Conservation (phyloP, 108 stramenopile species). For the Fragilariopsis cylindrus region DNA sequence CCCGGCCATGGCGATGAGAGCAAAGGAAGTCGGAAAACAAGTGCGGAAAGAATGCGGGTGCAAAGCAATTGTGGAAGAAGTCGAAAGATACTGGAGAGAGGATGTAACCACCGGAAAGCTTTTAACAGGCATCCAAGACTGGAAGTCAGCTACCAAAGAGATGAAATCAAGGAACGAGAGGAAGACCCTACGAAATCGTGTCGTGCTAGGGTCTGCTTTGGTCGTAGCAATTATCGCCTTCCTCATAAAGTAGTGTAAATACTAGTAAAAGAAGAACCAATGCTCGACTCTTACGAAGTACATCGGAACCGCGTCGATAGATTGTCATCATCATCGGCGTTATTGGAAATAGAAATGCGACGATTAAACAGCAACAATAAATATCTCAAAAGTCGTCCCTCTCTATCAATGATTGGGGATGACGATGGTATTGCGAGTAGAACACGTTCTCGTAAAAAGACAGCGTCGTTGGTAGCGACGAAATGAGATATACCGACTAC, state of each 20-base stretch:
- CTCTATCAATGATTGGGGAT: too few species aligned
- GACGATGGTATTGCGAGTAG: too few species aligned
- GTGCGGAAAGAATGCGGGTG: conserved; percentile 6
- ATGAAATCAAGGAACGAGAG: conserved; percentile 1
- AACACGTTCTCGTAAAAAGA: too few species aligned
- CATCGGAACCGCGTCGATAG: too few species aligned
- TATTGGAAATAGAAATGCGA: too few species aligned
- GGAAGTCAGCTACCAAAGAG: background rate
- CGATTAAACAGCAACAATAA: too few species aligned
- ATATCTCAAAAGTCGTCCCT: too few species aligned
- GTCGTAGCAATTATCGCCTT: background rate
- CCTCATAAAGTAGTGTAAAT: background rate
- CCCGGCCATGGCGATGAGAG: background rate
- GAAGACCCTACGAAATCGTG: background rate
- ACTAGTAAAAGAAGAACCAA: background rate
- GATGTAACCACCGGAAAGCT: conserved; percentile 14
- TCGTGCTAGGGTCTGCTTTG: background rate
- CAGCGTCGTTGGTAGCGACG: too few species aligned
- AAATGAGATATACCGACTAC: too few species aligned
- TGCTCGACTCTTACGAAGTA: too few species aligned
- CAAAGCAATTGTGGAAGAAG: background rate
- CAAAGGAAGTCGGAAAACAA: conserved; percentile 6
- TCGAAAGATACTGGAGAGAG: conserved; percentile 19
- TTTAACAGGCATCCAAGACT: background rate
- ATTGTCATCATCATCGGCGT: too few species aligned